Evolutionary conservation across 148 eudicot genomes (phyloP), one percentile per base, ranked within the genome.

Genomic region (Amaranthus hypochondriacus): DNA sequence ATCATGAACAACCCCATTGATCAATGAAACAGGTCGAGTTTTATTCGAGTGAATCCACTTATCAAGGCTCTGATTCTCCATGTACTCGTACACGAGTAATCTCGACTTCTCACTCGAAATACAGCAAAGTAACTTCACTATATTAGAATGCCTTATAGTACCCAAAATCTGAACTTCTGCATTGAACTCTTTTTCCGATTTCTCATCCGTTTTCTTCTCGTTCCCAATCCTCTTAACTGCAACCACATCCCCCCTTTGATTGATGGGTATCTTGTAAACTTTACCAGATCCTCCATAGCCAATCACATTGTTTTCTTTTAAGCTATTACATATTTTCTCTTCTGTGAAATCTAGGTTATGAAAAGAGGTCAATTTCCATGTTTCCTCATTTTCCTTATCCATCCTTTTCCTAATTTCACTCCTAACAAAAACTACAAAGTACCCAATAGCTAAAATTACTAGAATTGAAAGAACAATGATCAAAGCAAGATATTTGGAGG

Each of bases 71-170:
- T 80, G 83, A 47, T 92, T 89, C 79, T 83, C 87, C 88, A 92
- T 83, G 67, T 89, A 88, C 84, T 92, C 92, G 8, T 92, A 92
- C 2, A 92, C 90, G 39, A 89, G 89, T 50, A 92, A 75, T 54
- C 83, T 92, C 9, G 86, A 83, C 12, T 73, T 77, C 13, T 88
- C 87, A 72, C 87, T 86, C 18, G 94, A 88, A 70, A 92, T 70
- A 72, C 90, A 92, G 70, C 94, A 92, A 48, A 92, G 69, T 11
- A 92, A 85, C 83, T 89, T 92, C 71, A 89, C 90, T 78, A 92
- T 92, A 66, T 92, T 92, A n/a, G 69, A 66, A 68, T 92, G 94
- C 68, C 89, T 73, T 14, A 92, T 86, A 9, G 81, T 83, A 28
- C 97, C 90, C 63, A 92, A 42, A 48, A 87, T 84, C 47, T 83